Evolutionary conservation across 2,329 filamentous ascomycete species (phyloP), one percentile per base, ranked within the genome.

Genomic region (Delphinella strobiligena): DNA sequence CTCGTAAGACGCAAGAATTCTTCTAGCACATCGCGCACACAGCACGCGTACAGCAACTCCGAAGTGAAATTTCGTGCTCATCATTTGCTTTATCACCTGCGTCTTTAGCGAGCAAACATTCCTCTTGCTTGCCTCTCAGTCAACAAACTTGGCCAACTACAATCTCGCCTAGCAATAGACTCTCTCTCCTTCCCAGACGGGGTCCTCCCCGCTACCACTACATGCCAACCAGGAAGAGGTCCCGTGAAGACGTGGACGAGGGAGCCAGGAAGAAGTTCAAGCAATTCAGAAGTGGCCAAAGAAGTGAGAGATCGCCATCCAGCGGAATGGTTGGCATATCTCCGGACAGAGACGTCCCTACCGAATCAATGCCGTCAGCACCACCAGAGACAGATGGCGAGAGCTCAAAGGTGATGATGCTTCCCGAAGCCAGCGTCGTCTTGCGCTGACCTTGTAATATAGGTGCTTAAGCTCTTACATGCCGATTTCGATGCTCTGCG

Each of bases 401-500:
- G 10, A 19, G 18, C 12, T 15, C 34, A 4, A 16, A 9, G 4
- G 19, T 34, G 37, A 30, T 33, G 33, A 5, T 33, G 24, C 17
- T 34, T 36, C 14, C 33, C 15, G 8, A 16, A n/a, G 8, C 36
- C 34, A 4, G 12, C 19, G 9, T 5, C 7, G 31, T 4, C 24
- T 15, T 29, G 5, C 3, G 3, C 7, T 8, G 4, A 17, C 7
- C 4, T 12, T 18, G 9, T 4, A 14, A 3, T 5, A 8, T n/a
- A 46, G 40, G 35, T 34, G 5, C 29, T 47, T 1, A 36, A 42
- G 19, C 31, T 40, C 18, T 44, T 59, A 2, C 49, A 54, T 16
- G 47, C 62, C 34, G 75, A 81, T 55, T 68, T 82, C 34, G 69
- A 77, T 49, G 67, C 71, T 48, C 71, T 82, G 45, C 69, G 76